Base-by-base conservation (phyloP, 495 filamentous ascomycete species). In the Immersiella caudata region DNA sequence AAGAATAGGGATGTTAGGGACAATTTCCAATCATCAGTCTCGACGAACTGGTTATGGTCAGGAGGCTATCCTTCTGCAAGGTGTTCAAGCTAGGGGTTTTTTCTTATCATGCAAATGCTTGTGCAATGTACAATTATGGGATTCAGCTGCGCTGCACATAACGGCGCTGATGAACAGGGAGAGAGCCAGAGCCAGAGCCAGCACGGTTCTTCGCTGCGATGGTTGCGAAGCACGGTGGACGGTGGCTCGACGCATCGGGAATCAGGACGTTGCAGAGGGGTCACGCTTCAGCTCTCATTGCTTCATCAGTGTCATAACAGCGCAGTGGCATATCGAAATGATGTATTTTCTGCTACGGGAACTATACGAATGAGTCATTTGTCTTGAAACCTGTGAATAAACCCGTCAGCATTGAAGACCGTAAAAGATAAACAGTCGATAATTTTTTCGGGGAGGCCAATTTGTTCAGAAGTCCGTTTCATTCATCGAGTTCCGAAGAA, bases 391-490 rank as follows among this genome's bases (percentile, higher is more conserved):
- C 40, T 46, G 14, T 46, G 6, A 12, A 46, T 46, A 46, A 12
- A 46, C 40, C 14, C 40, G 40, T 46, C 40, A 46, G 40, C 40
- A 46, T 46, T n/a, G 40, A 18, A 46, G 2, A 46, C 11, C 11
- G 16, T 14, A 5, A 46, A 46, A 12, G 9, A 14, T 14, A 4
- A 16, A 22, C 7, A 22, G 5, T 55, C 5, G 64, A 46, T 1
- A 27, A 35, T 69, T 51, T 46, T 22, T 68, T 68, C n/a, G n/a
- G n/a, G n/a, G 66, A 75, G 71, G 68, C 22, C n/a, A 7, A 52
- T 12, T 16, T 50, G 51, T 58, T 86, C 85, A 87, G 85, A 87
- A 86, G 84, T 86, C 83, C 82, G 69, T 73, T 86, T 74, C 78
- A 85, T 85, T 86, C 85, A 87, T 86, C 70, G 83, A 76, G 77